Conservation (phyloP, 495 filamentous ascomycete species). For the Ramalina peruviana region DNA sequence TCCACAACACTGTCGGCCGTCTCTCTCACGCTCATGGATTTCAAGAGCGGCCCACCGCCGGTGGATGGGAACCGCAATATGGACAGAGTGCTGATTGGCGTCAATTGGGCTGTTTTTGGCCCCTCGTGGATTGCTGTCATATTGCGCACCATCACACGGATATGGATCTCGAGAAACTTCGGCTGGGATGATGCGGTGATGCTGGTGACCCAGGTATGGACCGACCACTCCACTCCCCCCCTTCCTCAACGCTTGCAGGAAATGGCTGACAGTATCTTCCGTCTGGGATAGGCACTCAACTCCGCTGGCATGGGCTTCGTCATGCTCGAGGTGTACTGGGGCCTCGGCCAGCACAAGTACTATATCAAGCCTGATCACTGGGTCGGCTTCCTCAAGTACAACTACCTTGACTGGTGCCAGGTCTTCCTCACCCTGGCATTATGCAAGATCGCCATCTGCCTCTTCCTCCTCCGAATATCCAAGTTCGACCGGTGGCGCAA, state of each 20-base stretch:
- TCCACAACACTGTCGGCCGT: background rate
- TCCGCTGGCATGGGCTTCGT: conserved; percentile 12
- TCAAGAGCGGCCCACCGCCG: background rate
- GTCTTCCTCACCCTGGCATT: conserved; percentile 24
- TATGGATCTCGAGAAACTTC: conserved; percentile 13
- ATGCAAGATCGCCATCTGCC: conserved; percentile 36
- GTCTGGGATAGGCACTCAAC: conserved; percentile 1
- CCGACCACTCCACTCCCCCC: background rate
- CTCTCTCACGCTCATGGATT: background rate
- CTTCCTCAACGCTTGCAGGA: background rate
- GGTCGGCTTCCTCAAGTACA: conserved; percentile 12
- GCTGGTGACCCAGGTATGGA: conserved; percentile 8
- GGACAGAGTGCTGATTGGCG: conserved; percentile 3
- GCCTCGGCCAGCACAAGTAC: conserved; percentile 10
- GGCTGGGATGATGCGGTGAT: conserved; percentile 16
- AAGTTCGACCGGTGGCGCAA: conserved; percentile 23
- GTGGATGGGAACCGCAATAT: conserved; percentile 8
- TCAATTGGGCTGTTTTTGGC: conserved; percentile 12
- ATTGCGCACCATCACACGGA: conserved; percentile 4
- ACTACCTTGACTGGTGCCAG: conserved; percentile 14
- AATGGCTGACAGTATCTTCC: conserved; percentile 1
- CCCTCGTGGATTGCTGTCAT: conserved; percentile 9
- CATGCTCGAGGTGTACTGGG: conserved; percentile 9
- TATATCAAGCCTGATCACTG: conserved; percentile 5
- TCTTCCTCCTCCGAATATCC: conserved; percentile 33